Base-by-base conservation (phyloP, 2,329 filamentous ascomycete species). In the Epichloe gansuensis region DNA sequence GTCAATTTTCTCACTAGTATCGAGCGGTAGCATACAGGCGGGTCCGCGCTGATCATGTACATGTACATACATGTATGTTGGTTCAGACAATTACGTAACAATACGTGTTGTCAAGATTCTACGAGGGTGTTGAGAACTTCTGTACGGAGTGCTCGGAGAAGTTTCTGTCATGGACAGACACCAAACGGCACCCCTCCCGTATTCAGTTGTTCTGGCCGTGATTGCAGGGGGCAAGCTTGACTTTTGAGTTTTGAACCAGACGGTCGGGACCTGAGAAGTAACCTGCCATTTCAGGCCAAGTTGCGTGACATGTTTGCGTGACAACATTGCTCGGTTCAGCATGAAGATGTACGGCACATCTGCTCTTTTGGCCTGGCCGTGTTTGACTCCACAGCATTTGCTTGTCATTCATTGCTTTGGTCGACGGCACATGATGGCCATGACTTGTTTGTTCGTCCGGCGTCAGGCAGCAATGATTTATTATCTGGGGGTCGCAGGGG, bases 231-330 rank as follows among this genome's bases (percentile, higher is more conserved):
- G 17, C 28, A 48, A 48, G 43, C 5, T 43, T 35, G 51, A 50
- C 35, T 42, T 49, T 43, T 35, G 51, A 50, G 28, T 42, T 49
- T 43, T 17, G 49, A 52, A 45, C 54, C 54, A 55, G 52, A 55
- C 48, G 52, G 52, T 54, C 54, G 54, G 54, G 54, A 43, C 35
- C 41, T 42, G 46, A 34, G 38, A 47, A 12, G 50, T 46, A 50
- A 52, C 53, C 46, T 50, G 48, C 50, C 50, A 25, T 47, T 41
- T 52, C 48, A 51, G 51, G 38, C 17, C 42, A 48, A 31, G 48
- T 46, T 51, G 48, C 51, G 54, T 51, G 21, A 39, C 17, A 17
- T 35, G 15, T 9, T 48, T 31, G 41, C 41, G 17, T 11, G 41
- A 43, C 41, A 21, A 17, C 7, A 9, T 11, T n/a, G 15, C 9